Conservation (phyloP, 2,329 filamentous ascomycete species). For the Fusarium mangiferae region DNA sequence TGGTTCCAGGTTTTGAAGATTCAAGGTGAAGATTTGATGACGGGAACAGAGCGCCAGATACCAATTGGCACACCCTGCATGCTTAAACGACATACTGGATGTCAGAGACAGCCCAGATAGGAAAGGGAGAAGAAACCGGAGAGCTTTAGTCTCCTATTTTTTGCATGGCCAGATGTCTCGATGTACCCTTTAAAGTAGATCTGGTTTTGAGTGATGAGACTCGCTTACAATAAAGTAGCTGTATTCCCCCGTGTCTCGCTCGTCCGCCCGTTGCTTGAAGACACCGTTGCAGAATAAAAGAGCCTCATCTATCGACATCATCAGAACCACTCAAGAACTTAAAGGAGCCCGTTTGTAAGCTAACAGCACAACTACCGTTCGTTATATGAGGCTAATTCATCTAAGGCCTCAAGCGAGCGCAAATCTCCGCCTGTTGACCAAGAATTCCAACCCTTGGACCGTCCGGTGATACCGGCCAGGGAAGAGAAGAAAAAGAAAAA, state of each 20-base stretch:
- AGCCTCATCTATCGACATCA: conserved; percentile 1
- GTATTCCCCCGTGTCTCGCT: not conserved
- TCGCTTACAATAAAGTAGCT: conserved; percentile 29
- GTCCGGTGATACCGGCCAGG: conserved; percentile 13
- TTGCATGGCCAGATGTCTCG: conserved; percentile 16
- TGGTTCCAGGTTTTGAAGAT: conserved; percentile 36
- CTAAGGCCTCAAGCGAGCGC: conserved; percentile 33
- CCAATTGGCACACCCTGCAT: conserved; percentile 8
- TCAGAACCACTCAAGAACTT: not conserved
- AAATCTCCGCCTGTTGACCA: conserved; percentile 35
- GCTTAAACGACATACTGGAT: conserved; percentile 1
- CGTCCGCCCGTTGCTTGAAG: not conserved
- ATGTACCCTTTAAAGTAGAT: conserved; percentile 2
- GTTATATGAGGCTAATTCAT: conserved; percentile 31
- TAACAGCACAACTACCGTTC: conserved; percentile 13
- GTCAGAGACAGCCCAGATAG: conserved; percentile 10
- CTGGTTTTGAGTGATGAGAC: conserved; percentile 29
- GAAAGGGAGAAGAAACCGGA: conserved; percentile 7
- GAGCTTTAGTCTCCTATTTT: conserved; percentile 17
- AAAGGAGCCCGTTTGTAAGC: not conserved
- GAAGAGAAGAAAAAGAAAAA: not conserved
- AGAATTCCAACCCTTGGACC: conserved; percentile 23
- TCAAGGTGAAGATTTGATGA: conserved; percentile 35
- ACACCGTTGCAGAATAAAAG: not conserved
- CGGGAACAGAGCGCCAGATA: conserved; percentile 9